A percentile compares a stretch with the other conserved stretches of the same genome.
Evolutionary conservation across 208 protist species (phyloP).

Genomic region (Endotrypanum monterogeii): DNA sequence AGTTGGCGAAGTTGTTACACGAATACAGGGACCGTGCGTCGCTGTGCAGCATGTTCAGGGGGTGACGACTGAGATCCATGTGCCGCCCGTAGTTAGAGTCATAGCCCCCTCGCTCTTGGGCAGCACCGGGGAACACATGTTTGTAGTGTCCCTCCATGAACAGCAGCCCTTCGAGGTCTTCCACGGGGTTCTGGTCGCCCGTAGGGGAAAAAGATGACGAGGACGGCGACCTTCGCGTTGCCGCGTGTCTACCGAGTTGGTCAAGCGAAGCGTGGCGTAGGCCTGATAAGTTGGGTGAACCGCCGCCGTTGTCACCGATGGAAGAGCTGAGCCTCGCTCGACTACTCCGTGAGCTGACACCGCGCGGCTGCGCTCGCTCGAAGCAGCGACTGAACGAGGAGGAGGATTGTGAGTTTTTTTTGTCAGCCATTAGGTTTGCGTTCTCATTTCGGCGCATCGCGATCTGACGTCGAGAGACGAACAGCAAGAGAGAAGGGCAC

Average conservation of each 20-base stretch:
- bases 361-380: slow-evolving; percentile 4
- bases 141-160: slow-evolving; percentile 12
- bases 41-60: background rate
- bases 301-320: background rate
- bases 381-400: slow-evolving; percentile 23
- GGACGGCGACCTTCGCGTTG: background rate
- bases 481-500: background rate
- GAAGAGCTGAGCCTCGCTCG: background rate
- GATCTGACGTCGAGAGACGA: background rate
- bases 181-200: background rate
- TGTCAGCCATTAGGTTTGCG: no score
- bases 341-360: background rate
- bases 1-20: background rate
- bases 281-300: background rate
- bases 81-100: background rate
- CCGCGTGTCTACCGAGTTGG: background rate
- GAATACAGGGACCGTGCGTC: background rate
- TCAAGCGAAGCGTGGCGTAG: no score
- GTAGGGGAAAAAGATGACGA: background rate
- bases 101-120: background rate
- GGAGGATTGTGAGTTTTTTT: background rate
- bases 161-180: slow-evolving; percentile 21
- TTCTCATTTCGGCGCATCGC: slow-evolving; percentile 4
- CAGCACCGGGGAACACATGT: background rate
- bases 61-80: background rate